Base-by-base conservation (phyloP, 164 flowering plant genomes). In the Malania oleifera region DNA sequence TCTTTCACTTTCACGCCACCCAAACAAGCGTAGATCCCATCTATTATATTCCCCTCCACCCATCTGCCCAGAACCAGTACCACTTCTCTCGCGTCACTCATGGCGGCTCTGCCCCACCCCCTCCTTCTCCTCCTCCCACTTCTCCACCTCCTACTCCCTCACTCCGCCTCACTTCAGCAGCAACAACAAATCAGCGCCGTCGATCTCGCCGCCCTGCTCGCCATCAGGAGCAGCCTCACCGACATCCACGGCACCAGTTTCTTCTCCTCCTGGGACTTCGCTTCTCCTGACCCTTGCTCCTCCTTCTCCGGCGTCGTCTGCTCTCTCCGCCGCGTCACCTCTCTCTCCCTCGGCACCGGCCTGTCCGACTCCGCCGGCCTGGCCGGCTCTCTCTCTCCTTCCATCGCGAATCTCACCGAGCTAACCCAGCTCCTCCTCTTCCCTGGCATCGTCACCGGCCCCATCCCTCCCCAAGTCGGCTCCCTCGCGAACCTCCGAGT, bases 211-310 rank as follows among this genome's bases (percentile, higher is more conserved):
- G 80, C 83, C 3, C 67, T 85, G 1, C 56, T 38, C 23, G 45
- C 67, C 54, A 71, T 85, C 66, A 79, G 56, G 56, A 34, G 59
- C 71, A 53, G 35, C 41, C 77, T 85, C 58, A 69, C 71, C 12
- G 84, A 75, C 54, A 48, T 78, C 31, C 75, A 72, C 0, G 66
- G 73, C 59, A 31, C 77, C 15, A 8, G 26, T 11, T 85, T 81
- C 80, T 80, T 85, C 73, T 76, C 88, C 71, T 48, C 84, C 53
- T 85, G 92, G 92, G 71, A 78, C 71, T 71, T 78, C 77, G 23
- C 78, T 39, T 43, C 82, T 1, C 76, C 80, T 1, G 72, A 81
- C 29, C 85, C 86, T 40, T 81, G 85, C 76, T 57, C 74, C 41
- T 38, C 87, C 54, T 86, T 80, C 65, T 23, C 81, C 59, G 87